These are phyloP conservation scores for Anacardium occidentale DNA, from an alignment of 345 rosid species.

Conservation along the genomic window DNA sequence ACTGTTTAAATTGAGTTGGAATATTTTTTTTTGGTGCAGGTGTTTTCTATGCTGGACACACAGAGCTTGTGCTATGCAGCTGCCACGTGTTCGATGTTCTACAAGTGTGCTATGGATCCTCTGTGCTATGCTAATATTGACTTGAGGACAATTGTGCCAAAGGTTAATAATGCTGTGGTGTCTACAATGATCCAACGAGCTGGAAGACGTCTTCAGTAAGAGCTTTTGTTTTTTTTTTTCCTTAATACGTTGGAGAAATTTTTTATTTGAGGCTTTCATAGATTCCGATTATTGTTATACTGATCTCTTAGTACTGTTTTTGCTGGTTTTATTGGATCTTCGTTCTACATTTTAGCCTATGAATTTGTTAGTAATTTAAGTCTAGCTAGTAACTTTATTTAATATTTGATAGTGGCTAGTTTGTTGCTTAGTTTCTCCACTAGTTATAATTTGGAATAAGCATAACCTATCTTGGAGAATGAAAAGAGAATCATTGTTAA, in stretches of 20 bases:
- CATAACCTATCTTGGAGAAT: background rate
- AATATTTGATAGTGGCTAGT: background rate
- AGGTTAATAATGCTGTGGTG: slow-evolving; percentile 68
- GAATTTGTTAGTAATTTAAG: background rate
- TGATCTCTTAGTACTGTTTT: background rate
- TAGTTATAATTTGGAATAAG: background rate
- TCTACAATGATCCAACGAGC: slow-evolving; percentile 83
- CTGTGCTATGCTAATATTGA: slow-evolving; percentile 67
- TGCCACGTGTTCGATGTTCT: slow-evolving; percentile 76
- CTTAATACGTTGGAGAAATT: no score
- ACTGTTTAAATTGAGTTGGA: background rate
- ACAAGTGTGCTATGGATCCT: slow-evolving; percentile 85
- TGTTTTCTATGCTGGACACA: slow-evolving; percentile 83
- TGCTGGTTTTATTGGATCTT: background rate
- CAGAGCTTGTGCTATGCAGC: slow-evolving; percentile 76
- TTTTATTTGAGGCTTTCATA: background rate
- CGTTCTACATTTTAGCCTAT: background rate
- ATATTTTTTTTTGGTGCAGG: slow-evolving; percentile 34
- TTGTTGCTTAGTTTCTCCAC: background rate
- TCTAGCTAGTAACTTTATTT: background rate
- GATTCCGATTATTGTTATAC: background rate
- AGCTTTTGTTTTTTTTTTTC: background rate
- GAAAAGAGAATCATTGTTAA: background rate
- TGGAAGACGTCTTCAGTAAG: slow-evolving; percentile 73
- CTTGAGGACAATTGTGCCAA: slow-evolving; percentile 64